A percentile compares a stretch with the other conserved stretches of the same genome.
These are phyloP conservation scores for Cyberlindnera mycetangii DNA, from an alignment of 805 yeast genomes.

Conservation along the genomic window DNA sequence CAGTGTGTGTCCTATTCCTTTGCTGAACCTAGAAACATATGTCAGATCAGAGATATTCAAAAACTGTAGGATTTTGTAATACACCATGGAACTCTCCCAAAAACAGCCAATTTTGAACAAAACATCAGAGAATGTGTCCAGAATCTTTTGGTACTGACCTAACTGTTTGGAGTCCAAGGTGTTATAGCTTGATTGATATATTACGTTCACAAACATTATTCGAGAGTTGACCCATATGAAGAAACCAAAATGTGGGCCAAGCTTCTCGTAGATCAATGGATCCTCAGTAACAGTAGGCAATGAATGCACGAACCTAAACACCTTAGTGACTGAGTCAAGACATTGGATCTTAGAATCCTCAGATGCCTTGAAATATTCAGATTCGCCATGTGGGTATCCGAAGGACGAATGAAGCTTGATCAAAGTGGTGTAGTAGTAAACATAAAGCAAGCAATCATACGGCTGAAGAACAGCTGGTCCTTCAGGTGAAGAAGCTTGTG, in stretches of 20 bases:
- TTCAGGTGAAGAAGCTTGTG: background rate
- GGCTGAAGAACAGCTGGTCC: slow-evolving; percentile 5
- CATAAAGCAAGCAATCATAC: slow-evolving; percentile 22
- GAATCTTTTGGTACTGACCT: slow-evolving; percentile 13
- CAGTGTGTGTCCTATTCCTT: background rate
- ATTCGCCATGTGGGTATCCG: slow-evolving; percentile 26
- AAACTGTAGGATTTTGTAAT: slow-evolving; percentile 28
- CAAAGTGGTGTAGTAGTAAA: slow-evolving; percentile 21
- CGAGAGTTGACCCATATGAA: slow-evolving; percentile 34
- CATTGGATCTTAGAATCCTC: slow-evolving; percentile 24
- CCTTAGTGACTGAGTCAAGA: slow-evolving; percentile 21
- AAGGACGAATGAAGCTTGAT: slow-evolving; percentile 24
- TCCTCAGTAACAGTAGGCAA: slow-evolving; percentile 13
- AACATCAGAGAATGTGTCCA: slow-evolving; percentile 18
- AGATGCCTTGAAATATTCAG: slow-evolving; percentile 22
- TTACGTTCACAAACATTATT: slow-evolving; percentile 31
- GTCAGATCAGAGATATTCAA: slow-evolving; percentile 27
- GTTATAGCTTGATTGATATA: slow-evolving; percentile 13
- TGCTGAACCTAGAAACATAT: slow-evolving; percentile 12
- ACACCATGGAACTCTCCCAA: slow-evolving; percentile 31
- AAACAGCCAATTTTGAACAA: slow-evolving; percentile 24
- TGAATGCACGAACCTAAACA: slow-evolving; percentile 16
- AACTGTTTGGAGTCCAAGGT: slow-evolving; percentile 10
- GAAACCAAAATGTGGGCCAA: slow-evolving; percentile 34
- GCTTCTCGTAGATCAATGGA: slow-evolving; percentile 17